Evolutionary conservation across 108 stramenopile genomes (phyloP), one percentile per base, ranked within the genome.

Genomic region (Skeletonema tropicum): DNA sequence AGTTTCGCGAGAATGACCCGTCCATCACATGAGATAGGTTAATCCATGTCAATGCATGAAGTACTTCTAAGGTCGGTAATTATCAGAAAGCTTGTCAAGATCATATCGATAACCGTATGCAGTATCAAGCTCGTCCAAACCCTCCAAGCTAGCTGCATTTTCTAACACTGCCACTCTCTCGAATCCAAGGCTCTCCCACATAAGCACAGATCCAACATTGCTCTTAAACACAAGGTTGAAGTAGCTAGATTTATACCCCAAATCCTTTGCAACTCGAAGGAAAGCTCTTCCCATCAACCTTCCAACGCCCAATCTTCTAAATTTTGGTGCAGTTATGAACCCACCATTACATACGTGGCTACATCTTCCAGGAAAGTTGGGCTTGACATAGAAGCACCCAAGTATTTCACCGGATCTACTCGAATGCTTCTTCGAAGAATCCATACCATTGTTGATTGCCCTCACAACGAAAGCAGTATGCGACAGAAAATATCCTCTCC

Each of bases 361-460:
- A 39, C 87, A 88, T 32, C 87, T 75, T 23, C 87, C 87, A 11
- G 87, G 87, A 68, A 82, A 88, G 45, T 88, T 88, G 10, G 87
- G 87, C 61, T 88, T 88, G 60, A 88, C 71, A 38, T 88, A 88
- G 60, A 88, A 88, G 66, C 85, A 84, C 13, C 87, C 87, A 46
- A 86, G 23, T 4, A 88, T 48, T 48, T 88, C 75, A 42, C 67
- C 76, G 4, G 15, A 38, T 42, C 66, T 74, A 21, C 77, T 74
- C 49, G 76, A 70, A 59, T 69, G 64, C n/a, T 33, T 42, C 25
- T 70, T 38, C 6, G 42, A 19, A n/a, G 73, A 45, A 64, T 86
- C 79, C 61, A 79, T 70, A 14, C 75, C 79, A 62, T 84, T 71
- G 33, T 79, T 73, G 48, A 81, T 36, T 38, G 81, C 73, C 52